Evolutionary conservation across 345 rosid species (phyloP).

Genomic region (Eucalyptus virginea): DNA sequence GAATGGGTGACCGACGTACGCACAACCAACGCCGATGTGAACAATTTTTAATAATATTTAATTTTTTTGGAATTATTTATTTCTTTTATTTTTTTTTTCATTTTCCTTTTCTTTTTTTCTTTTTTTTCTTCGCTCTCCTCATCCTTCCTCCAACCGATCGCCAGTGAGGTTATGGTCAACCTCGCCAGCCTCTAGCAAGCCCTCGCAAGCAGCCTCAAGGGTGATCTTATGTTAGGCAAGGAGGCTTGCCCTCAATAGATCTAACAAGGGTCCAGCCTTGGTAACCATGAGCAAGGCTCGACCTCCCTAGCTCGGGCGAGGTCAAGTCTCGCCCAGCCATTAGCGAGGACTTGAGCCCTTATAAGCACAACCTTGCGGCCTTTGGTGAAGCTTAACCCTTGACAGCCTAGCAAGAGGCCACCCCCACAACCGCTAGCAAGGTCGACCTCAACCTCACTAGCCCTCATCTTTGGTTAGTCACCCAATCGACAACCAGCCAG

Average conservation of each 20-base stretch:
- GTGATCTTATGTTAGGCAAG: fast-evolving
- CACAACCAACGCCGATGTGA: fast-evolving
- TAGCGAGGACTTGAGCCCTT: fast-evolving
- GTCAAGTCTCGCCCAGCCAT: fast-evolving
- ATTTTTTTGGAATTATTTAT: too few relatives aligned
- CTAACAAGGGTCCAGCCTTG: fast-evolving
- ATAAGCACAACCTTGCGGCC: too few relatives aligned
- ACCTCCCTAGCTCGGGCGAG: fast-evolving
- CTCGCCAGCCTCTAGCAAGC: fast-evolving
- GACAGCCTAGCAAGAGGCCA: too few relatives aligned
- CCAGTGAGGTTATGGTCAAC: fast-evolving
- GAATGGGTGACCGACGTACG: fast-evolving
- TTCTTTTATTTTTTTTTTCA: too few relatives aligned
- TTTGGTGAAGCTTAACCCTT: fast-evolving
- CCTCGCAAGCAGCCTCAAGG: fast-evolving
- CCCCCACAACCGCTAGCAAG: fast-evolving
- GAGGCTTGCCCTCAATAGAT: too few relatives aligned
- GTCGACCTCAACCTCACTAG: too few relatives aligned
- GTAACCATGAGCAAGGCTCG: fast-evolving
- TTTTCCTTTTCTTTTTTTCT: too few relatives aligned
- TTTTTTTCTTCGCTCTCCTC: too few relatives aligned
- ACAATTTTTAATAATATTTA: too few relatives aligned
- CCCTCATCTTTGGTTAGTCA: too few relatives aligned
- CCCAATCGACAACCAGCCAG: fast-evolving
- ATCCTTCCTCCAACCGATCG: fast-evolving